phyloP scores from a whole-genome alignment of 169 alveolate genomes.

The Theileria annulata region DNA sequence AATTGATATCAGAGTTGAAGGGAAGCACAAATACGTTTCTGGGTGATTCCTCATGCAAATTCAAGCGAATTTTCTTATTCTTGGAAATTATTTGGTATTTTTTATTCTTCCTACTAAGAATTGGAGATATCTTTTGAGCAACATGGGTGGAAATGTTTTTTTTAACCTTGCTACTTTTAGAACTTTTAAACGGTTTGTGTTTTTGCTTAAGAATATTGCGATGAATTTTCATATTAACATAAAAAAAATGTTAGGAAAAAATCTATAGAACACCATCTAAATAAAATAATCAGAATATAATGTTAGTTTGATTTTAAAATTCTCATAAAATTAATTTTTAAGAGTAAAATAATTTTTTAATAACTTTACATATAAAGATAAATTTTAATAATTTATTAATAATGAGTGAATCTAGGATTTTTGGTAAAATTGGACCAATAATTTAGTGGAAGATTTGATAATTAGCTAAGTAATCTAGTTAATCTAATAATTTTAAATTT shows the following conservation, averaged over 20 bases:
- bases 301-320: not conserved
- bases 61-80: conserved; percentile 32
- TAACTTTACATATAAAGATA: not conserved
- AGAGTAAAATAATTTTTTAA: not conserved
- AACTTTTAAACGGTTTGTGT: conserved; percentile 61
- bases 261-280: not conserved
- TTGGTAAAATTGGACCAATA: not conserved
- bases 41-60: conserved; percentile 54
- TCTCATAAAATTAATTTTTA: not conserved
- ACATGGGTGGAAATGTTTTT: conserved; percentile 21
- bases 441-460: conserved; percentile 9
- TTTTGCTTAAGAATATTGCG: conserved; percentile 58
- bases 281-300: not conserved
- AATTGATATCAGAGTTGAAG: conserved; percentile 40
- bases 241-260: not conserved
- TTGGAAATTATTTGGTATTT: conserved; percentile 56
- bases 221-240: conserved; percentile 48
- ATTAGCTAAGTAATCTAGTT: not conserved
- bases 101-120: conserved; percentile 48
- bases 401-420: not conserved
- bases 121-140: conserved; percentile 5
- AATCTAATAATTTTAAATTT: not conserved
- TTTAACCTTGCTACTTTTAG: conserved; percentile 33
- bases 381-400: not conserved
- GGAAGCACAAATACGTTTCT: conserved; percentile 54